Percentiles rank a stretch among this genome's conserved stretches.
Evolutionary conservation across 768 basidiomycete species (phyloP).

Genomic region (Amanita inopinata): DNA sequence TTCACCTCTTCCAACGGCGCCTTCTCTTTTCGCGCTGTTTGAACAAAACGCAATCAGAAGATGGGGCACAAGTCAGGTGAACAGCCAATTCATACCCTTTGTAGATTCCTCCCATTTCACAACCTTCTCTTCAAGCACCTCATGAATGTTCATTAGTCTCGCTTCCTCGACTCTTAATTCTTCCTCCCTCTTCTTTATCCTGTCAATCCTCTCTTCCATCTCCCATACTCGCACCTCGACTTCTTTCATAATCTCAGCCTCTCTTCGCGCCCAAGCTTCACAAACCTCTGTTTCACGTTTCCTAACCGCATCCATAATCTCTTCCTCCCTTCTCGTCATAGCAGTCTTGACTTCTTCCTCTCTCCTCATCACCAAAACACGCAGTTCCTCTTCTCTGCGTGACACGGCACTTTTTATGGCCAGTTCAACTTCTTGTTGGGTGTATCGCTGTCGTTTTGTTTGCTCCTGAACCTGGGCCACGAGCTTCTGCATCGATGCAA

Average conservation of each 20-base stretch:
- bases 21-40: constrained; percentile 36
- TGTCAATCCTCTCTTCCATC: constrained; percentile 40
- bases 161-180: constrained; percentile 45
- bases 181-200: constrained; percentile 40
- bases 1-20: constrained; percentile 70
- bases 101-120: constrained; percentile 28
- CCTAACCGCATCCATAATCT: constrained; percentile 60
- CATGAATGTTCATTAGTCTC: constrained; percentile 34
- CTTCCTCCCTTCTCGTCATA: constrained; percentile 58
- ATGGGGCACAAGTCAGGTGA: constrained; percentile 13
- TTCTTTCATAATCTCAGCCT: constrained; percentile 41
- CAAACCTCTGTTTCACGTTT: constrained; percentile 53
- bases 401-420: constrained; percentile 49
- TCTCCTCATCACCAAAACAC: constrained; percentile 50
- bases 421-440: constrained; percentile 31
- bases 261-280: constrained; percentile 46
- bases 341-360: constrained; percentile 62
- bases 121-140: constrained; percentile 42
- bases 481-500: constrained; percentile 36
- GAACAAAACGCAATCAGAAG: not conserved
- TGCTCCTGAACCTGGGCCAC: constrained; percentile 31
- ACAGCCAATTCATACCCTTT: constrained; percentile 3
- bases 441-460: constrained; percentile 15
- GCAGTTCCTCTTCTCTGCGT: constrained; percentile 60
- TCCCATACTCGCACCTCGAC: constrained; percentile 36